These are phyloP conservation scores for Pythium volutum DNA, from an alignment of 352 stramenopile species.

Conservation along the genomic window DNA sequence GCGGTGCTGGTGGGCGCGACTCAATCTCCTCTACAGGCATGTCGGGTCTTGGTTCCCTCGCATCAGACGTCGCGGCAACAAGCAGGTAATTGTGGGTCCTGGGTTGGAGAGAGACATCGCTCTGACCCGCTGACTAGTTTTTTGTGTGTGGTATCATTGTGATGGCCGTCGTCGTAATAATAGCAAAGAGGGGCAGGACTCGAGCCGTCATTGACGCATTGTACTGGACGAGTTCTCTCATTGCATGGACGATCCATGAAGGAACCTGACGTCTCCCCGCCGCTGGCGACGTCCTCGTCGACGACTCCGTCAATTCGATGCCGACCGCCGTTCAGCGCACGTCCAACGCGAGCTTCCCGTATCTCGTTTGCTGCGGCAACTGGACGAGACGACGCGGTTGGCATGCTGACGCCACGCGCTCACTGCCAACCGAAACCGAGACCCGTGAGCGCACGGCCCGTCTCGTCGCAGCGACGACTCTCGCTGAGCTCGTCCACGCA, in stretches of 20 bases:
- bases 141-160: too few relatives aligned
- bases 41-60: neutral
- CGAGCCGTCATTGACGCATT: too few relatives aligned
- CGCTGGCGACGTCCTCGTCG: constrained; percentile 3
- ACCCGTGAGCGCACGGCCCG: constrained; percentile 9
- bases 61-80: neutral
- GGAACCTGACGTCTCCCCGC: constrained; percentile 3
- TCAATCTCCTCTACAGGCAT: neutral
- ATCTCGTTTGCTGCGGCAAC: constrained; percentile 20
- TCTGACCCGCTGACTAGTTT: too few relatives aligned
- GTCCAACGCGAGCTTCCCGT: constrained; percentile 6
- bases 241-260: neutral
- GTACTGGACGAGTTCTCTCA: neutral
- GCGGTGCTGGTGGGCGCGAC: neutral
- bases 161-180: neutral
- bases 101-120: too few relatives aligned
- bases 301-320: constrained; percentile 5
- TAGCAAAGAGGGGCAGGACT: neutral
- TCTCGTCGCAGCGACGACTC: constrained; percentile 8
- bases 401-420: neutral
- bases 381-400: constrained; percentile 5
- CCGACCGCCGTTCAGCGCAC: constrained; percentile 11
- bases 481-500: constrained; percentile 17
- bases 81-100: too few relatives aligned
- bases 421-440: neutral